phyloP scores from a whole-genome alignment of 345 rosid genomes.

The Hypericum androsaemum region DNA sequence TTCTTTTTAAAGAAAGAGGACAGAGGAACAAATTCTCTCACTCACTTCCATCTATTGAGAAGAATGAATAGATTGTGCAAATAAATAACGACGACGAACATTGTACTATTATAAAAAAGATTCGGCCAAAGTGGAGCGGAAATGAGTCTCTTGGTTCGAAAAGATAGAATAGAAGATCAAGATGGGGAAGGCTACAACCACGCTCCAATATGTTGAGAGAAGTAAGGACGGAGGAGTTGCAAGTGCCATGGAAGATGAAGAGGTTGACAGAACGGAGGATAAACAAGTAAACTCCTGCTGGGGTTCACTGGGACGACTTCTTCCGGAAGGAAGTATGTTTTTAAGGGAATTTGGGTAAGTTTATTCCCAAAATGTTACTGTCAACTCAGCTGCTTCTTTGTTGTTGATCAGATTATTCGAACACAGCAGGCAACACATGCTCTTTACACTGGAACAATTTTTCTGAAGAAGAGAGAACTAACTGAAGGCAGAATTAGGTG shows the following conservation, averaged over 20 bases:
- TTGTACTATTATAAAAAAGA: too few species aligned
- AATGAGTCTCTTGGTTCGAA: slow-evolving; percentile 19
- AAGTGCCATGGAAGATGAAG: slow-evolving; percentile 2
- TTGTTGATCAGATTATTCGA: slow-evolving; percentile 16
- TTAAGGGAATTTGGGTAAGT: slow-evolving; percentile 61
- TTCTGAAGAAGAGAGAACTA: slow-evolving; percentile 50
- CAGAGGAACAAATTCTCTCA: too few species aligned
- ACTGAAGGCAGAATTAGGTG: slow-evolving; percentile 80
- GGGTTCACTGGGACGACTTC: slow-evolving; percentile 77
- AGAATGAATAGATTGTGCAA: too few species aligned
- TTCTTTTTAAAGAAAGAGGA: too few species aligned
- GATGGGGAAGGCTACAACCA: neutral
- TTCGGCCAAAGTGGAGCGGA: slow-evolving; percentile 22
- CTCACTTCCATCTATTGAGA: too few species aligned
- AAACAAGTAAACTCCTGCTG: slow-evolving; percentile 27
- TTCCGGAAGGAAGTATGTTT: slow-evolving; percentile 71
- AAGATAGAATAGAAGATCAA: slow-evolving; percentile 15
- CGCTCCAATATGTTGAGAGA: neutral
- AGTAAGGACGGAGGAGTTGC: neutral
- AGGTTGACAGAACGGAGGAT: slow-evolving; percentile 9
- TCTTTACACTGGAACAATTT: slow-evolving; percentile 56
- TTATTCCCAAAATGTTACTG: slow-evolving; percentile 6
- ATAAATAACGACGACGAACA: too few species aligned
- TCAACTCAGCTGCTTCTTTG: slow-evolving; percentile 10
- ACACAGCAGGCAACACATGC: slow-evolving; percentile 46